Evolutionary conservation across 148 eudicot species (phyloP).

Genomic region (Spergularia bocconei): DNA sequence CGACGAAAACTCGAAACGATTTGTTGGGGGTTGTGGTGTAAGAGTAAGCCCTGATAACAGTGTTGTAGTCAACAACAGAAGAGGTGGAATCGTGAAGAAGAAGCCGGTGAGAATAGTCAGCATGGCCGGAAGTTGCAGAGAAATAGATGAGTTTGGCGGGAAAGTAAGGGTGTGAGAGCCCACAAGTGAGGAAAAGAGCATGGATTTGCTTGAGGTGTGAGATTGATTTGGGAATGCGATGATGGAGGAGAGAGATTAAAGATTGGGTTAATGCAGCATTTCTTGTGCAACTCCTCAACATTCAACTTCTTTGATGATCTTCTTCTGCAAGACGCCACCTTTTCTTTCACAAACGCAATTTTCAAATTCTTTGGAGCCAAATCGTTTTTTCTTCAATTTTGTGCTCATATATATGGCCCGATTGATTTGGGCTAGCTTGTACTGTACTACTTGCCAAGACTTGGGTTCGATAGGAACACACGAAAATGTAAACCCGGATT

Average conservation of each 20-base stretch:
- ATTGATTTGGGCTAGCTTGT: too few species aligned
- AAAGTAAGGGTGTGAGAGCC: slow-evolving; percentile 30
- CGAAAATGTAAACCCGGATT: too few species aligned
- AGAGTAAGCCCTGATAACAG: slow-evolving; percentile 55
- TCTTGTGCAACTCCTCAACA: slow-evolving; percentile 24
- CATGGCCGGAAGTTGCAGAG: slow-evolving; percentile 36
- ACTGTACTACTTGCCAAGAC: too few species aligned
- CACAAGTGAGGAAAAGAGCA: slow-evolving; percentile 41
- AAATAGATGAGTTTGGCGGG: slow-evolving; percentile 47
- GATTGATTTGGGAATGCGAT: slow-evolving; percentile 56
- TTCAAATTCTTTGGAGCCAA: background rate
- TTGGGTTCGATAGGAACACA: too few species aligned
- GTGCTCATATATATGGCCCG: too few species aligned
- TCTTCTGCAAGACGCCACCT: too few species aligned
- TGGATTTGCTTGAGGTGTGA: slow-evolving; percentile 59
- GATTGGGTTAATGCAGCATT: slow-evolving; percentile 30
- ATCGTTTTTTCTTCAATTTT: too few species aligned
- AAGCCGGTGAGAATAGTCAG: slow-evolving; percentile 43
- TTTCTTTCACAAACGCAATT: background rate
- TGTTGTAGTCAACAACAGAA: slow-evolving; percentile 53
- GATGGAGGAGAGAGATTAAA: slow-evolving; percentile 38
- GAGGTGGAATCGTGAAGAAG: slow-evolving; percentile 45
- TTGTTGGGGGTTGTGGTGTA: slow-evolving; percentile 41
- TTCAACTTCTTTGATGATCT: slow-evolving; percentile 28
- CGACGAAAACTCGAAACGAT: slow-evolving; percentile 38